These are phyloP conservation scores for Dioszegia crocea DNA, from an alignment of 768 basidiomycete species.

Conservation along the genomic window DNA sequence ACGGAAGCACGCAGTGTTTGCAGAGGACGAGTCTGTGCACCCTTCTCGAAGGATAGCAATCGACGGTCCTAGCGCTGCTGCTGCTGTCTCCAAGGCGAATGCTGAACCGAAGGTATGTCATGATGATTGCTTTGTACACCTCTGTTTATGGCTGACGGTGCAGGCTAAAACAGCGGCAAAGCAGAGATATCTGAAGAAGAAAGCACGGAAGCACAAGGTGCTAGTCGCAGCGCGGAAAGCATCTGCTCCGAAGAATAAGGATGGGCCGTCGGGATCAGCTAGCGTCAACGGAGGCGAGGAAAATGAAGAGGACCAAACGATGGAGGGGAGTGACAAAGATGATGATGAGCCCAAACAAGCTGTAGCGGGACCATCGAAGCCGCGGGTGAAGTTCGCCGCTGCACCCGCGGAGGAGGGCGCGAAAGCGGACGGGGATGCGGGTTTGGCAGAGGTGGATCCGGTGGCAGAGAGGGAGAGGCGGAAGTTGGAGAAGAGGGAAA, in stretches of 20 bases:
- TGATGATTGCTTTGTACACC: too few relatives aligned
- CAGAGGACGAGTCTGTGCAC: conserved; percentile 3
- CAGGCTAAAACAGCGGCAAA: conserved; percentile 65
- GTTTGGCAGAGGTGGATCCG: conserved; percentile 19
- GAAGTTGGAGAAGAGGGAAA: conserved; percentile 26
- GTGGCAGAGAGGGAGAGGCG: conserved; percentile 25
- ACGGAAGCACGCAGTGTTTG: conserved; percentile 18
- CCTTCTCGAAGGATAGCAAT: conserved; percentile 8
- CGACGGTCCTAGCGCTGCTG: neutral
- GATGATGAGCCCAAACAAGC: too few relatives aligned
- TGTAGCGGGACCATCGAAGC: conserved; percentile 1
- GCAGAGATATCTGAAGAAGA: conserved; percentile 66
- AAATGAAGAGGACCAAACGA: conserved; percentile 10
- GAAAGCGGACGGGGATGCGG: neutral
- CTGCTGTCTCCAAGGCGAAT: neutral
- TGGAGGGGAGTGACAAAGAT: conserved; percentile 10
- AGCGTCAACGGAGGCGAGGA: neutral
- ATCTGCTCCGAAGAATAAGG: conserved; percentile 36
- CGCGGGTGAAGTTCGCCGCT: conserved; percentile 1
- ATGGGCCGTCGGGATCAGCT: conserved; percentile 1
- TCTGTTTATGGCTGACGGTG: neutral
- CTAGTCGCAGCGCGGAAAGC: conserved; percentile 38
- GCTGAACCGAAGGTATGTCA: neutral
- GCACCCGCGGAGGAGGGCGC: neutral
- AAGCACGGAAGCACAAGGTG: conserved; percentile 63